Evolutionary conservation across 2,329 filamentous ascomycete species (phyloP), one percentile per base, ranked within the genome.

Genomic region (Colletotrichum sp.): DNA sequence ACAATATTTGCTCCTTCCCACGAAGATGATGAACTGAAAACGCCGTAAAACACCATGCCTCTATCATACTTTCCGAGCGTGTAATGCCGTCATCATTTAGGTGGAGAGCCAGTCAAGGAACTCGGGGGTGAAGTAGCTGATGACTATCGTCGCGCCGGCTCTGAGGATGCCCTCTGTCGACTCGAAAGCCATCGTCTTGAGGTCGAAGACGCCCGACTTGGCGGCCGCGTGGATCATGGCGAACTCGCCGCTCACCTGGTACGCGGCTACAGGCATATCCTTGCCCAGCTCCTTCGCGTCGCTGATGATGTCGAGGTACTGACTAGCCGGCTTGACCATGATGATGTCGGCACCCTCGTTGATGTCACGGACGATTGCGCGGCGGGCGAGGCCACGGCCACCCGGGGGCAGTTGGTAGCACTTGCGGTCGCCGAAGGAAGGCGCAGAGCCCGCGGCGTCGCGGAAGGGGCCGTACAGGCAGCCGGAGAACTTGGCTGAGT

Each of bases 191-290:
- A 98, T 98, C 6, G 93, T 89, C 88, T 96, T 97, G 82, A 99
- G 88, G 83, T 98, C 96, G 82, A 99, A 99, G 5, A 99, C 97
- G 6, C 97, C 97, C 2, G 97, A 96, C 85, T 98, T 98, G 65
- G 97, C 97, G 24, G 92, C 97, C 0, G 97, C 97, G 82, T 98
- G 95, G 69, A 99, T 97, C 97, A 99, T 99, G 78, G 97, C 96
- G 83, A 94, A 99, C 87, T 99, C 97, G 80, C 97, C 97, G 81
- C 95, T 97, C 75, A 99, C 97, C 85, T 99, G 97, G 85, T 99
- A 99, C 26, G 97, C 96, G 2, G 97, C 96, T 44, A 99, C 91
- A 3, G 97, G 97, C 85, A 99, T 90, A 84, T 99, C 96, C 83
- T 93, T 94, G 75, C 95, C 96, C 70, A 99, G 91, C 70, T 98